phyloP scores from a whole-genome alignment of 768 basidiomycete species.

The Mrakia gelida region DNA sequence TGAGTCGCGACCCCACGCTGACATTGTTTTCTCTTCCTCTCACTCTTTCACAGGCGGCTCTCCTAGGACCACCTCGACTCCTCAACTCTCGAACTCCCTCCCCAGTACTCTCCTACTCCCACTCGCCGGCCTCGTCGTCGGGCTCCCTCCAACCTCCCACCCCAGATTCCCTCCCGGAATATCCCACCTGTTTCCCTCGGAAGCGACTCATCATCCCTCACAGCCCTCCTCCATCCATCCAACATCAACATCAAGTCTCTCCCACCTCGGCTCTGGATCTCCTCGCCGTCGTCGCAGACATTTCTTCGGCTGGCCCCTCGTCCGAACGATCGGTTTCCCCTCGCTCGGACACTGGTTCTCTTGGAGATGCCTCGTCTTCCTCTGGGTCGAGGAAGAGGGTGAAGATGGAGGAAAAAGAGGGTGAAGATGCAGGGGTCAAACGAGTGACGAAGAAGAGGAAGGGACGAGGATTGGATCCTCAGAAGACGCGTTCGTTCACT shows the following conservation, averaged over 20 bases:
- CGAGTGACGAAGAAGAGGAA: neutral
- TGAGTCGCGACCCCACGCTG: neutral
- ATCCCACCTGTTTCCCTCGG: neutral
- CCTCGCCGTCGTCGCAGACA: too few species aligned
- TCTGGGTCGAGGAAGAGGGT: neutral
- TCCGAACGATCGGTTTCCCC: neutral
- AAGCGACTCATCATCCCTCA: neutral
- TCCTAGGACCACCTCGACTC: neutral
- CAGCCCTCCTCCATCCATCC: neutral
- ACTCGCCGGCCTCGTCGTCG: constrained; percentile 6
- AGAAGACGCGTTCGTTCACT: too few species aligned
- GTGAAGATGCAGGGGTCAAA: neutral
- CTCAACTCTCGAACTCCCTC: neutral
- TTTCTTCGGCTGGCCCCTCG: neutral
- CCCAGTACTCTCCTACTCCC: neutral
- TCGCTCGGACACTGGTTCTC: neutral
- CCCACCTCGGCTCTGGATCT: neutral
- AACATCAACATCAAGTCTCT: neutral
- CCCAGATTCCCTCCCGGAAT: neutral
- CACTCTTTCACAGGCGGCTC: neutral
- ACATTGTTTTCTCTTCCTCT: neutral
- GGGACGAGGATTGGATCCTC: too few species aligned
- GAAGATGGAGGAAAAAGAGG: too few species aligned
- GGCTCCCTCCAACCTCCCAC: neutral
- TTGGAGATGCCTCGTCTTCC: neutral